Percentiles rank a stretch among this genome's conserved stretches.
phyloP scores from a whole-genome alignment of 306 rosid species.

The Albizia julibrissin region DNA sequence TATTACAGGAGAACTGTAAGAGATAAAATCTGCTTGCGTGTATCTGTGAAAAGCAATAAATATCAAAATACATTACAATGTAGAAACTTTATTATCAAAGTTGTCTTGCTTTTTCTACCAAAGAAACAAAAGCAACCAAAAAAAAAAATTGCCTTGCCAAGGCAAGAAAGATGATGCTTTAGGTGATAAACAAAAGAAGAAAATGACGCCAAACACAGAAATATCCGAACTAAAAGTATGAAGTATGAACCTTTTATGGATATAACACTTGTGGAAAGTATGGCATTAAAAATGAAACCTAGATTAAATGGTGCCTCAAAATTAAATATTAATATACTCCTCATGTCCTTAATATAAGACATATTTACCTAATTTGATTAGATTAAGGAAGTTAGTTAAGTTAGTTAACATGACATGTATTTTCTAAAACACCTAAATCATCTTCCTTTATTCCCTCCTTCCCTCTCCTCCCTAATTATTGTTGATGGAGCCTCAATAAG shows the following conservation, averaged over 20 bases:
- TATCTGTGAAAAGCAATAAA: neutral
- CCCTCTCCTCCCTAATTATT: too few relatives aligned
- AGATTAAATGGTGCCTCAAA: neutral
- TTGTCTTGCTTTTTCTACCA: neutral
- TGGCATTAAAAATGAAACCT: neutral
- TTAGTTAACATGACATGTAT: too few relatives aligned
- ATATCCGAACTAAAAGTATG: neutral
- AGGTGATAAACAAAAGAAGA: neutral
- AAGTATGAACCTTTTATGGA: neutral
- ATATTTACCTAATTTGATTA: too few relatives aligned
- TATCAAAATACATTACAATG: neutral
- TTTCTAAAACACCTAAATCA: too few relatives aligned
- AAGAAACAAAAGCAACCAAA: neutral
- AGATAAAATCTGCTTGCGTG: constrained; percentile 11
- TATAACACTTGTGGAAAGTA: neutral
- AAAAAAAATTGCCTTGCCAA: neutral
- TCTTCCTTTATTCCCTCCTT: too few relatives aligned
- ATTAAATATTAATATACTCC: neutral
- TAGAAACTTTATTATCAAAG: neutral
- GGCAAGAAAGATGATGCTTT: neutral
- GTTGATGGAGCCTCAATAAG: too few relatives aligned
- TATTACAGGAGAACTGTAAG: neutral
- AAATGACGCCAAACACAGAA: neutral
- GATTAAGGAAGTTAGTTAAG: too few relatives aligned
- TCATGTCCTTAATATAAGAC: too few relatives aligned